Evolutionary conservation across 2,329 filamentous ascomycete genomes (phyloP), one percentile per base, ranked within the genome.

Genomic region (Trichoderma koningiopsis): DNA sequence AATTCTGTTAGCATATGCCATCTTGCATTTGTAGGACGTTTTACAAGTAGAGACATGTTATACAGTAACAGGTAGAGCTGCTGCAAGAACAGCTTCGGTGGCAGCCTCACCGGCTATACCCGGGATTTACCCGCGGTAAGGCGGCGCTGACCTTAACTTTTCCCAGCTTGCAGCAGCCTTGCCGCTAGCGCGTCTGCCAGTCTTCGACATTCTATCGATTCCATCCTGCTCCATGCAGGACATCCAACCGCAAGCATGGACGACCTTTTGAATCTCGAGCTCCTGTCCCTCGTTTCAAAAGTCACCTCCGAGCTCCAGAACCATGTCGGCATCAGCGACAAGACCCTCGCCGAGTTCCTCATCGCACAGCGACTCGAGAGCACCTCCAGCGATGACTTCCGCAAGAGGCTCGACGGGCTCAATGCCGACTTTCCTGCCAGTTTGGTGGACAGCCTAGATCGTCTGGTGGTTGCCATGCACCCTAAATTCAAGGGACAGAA

Each of bases 221-320:
- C 40, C 8, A 47, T 57, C 67, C 49, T 63, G 33, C 59, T 24
- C 49, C 19, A 55, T 57, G 59, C 52, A 58, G 65, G 56, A 57
- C 22, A 52, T 24, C 31, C 40, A 19, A 29, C 31, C 74, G 79
- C 75, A 73, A 96, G 97, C 73, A 97, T 97, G 93, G 94, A 97
- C 78, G 95, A 97, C 77, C 87, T 99, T 74, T 88, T 92, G 79
- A 92, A 93, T 75, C 89, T 99, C 78, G 96, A 99, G 85, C 86
- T 96, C 71, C 87, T 99, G 66, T 97, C 94, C 75, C 90, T 99
- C 76, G 94, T 98, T 68, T 96, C 93, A 62, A 97, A 95, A 80
- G 93, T 99, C 75, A 94, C 94, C 16, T 95, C 92, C 22, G 96
- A 99, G 81, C 86, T 99, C 65, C 91, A 97, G 76, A 99, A 99